These are phyloP conservation scores for Plasmodium knowlesi DNA, from an alignment of 169 alveolate genomes.

Conservation along the genomic window DNA sequence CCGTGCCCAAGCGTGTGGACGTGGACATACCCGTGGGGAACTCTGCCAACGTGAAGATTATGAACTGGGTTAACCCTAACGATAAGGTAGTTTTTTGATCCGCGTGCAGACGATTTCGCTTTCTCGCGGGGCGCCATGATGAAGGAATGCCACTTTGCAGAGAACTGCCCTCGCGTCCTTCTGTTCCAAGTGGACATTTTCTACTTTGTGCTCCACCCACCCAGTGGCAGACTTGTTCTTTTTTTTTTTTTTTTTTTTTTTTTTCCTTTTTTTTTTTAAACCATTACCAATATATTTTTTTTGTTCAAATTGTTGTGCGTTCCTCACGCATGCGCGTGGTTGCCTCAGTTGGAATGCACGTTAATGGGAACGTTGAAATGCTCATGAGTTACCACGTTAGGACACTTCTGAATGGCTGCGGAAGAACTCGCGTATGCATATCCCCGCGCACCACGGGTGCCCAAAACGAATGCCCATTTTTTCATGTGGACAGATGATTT, in stretches of 20 bases:
- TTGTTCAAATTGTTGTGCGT: neutral
- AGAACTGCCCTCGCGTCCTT: neutral
- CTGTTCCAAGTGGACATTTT: neutral
- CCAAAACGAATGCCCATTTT: neutral
- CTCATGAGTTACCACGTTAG: neutral
- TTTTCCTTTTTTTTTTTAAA: too few species aligned
- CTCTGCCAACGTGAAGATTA: conserved; percentile 84
- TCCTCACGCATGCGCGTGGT: neutral
- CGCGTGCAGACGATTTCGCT: too few species aligned
- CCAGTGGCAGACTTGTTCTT: neutral
- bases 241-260: neutral
- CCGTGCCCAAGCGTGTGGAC: conserved; percentile 91
- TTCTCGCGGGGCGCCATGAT: too few species aligned
- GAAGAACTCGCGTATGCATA: neutral
- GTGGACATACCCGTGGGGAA: conserved; percentile 88
- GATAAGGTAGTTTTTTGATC: conserved; percentile 85
- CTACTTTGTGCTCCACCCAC: neutral
- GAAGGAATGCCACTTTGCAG: neutral
- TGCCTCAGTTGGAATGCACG: neutral
- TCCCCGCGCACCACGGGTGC: neutral
- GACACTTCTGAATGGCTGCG: neutral
- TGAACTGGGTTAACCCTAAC: conserved; percentile 92
- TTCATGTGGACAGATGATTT: neutral
- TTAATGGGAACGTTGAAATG: neutral
- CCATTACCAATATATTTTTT: too few species aligned